Evolutionary conservation across 2,329 filamentous ascomycete genomes (phyloP).

Genomic region (Exophiala sp.): DNA sequence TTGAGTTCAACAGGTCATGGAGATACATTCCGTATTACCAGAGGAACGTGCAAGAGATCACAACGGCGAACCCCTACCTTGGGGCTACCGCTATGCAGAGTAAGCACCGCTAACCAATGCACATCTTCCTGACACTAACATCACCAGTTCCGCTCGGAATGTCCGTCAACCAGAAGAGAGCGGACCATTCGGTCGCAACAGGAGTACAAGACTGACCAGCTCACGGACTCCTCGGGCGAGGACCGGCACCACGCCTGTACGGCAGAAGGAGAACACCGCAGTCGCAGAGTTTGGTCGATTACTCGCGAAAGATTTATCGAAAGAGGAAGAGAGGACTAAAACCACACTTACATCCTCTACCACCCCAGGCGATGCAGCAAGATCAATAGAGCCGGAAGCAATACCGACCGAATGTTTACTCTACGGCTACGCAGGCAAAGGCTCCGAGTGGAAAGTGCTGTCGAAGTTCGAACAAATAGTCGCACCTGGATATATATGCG

Average conservation of each 20-base stretch:
- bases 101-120: conserved; percentile 36
- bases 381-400: conserved; percentile 37
- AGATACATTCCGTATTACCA: conserved; percentile 63
- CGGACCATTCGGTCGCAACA: conserved; percentile 57
- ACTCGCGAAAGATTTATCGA: conserved; percentile 44
- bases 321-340: conserved; percentile 31
- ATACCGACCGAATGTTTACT: conserved; percentile 74
- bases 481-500: conserved; percentile 68
- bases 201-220: conserved; percentile 43
- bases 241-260: conserved; percentile 53
- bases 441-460: conserved; percentile 74
- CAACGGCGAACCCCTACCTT: conserved; percentile 58
- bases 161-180: conserved; percentile 57
- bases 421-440: conserved; percentile 72
- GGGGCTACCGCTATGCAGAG: conserved; percentile 62
- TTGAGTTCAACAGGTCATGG: conserved; percentile 42
- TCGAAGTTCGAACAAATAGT: conserved; percentile 77
- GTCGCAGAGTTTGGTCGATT: conserved; percentile 47
- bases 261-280: conserved; percentile 53
- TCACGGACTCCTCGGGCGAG: conserved; percentile 51
- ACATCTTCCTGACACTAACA: conserved; percentile 8
- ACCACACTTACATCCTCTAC: conserved; percentile 16
- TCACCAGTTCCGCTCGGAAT: conserved; percentile 44
- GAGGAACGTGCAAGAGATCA: conserved; percentile 60
- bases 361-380: conserved; percentile 17